phyloP scores from a whole-genome alignment of 75 land plant species.

The Ceratopteris richardii region DNA sequence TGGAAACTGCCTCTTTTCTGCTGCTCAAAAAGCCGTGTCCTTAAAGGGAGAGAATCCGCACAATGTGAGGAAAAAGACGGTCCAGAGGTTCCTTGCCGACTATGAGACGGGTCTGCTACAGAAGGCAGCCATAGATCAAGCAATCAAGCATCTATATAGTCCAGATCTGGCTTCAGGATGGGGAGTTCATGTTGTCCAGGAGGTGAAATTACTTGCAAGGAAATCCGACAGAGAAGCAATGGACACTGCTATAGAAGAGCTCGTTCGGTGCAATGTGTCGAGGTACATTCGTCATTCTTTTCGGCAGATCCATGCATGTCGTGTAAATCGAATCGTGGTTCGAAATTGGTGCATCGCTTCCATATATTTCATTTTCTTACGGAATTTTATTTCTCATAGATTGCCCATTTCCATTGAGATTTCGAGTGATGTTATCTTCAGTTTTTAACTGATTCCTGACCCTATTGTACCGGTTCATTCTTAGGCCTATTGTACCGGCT shows the following conservation, averaged over 20 bases:
- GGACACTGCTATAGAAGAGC: slow-evolving; percentile 17
- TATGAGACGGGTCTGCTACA: slow-evolving; percentile 6
- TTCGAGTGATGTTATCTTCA: too few relatives aligned
- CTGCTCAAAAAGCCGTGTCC: slow-evolving; percentile 27
- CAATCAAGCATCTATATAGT: slow-evolving; percentile 21
- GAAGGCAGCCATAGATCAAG: slow-evolving; percentile 7
- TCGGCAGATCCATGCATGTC: background rate
- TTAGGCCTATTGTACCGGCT: too few relatives aligned
- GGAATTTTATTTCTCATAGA: too few relatives aligned
- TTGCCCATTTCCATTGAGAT: too few relatives aligned
- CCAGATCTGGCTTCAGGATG: slow-evolving; percentile 34
- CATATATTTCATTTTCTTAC: too few relatives aligned
- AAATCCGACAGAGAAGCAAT: slow-evolving; percentile 27
- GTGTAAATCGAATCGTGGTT: background rate
- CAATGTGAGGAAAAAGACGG: slow-evolving; percentile 14
- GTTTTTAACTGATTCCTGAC: too few relatives aligned
- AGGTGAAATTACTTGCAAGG: slow-evolving; percentile 28
- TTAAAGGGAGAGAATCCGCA: slow-evolving; percentile 5
- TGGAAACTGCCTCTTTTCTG: slow-evolving; percentile 39
- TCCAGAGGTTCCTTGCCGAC: slow-evolving; percentile 21
- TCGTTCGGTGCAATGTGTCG: slow-evolving; percentile 22
- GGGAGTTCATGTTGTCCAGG: slow-evolving; percentile 43
- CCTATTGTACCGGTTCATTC: too few relatives aligned
- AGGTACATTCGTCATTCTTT: slow-evolving; percentile 14
- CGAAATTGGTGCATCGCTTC: background rate